Conservation (phyloP, 2,329 filamentous ascomycete species). For the Orbilia blumenaviensis region DNA sequence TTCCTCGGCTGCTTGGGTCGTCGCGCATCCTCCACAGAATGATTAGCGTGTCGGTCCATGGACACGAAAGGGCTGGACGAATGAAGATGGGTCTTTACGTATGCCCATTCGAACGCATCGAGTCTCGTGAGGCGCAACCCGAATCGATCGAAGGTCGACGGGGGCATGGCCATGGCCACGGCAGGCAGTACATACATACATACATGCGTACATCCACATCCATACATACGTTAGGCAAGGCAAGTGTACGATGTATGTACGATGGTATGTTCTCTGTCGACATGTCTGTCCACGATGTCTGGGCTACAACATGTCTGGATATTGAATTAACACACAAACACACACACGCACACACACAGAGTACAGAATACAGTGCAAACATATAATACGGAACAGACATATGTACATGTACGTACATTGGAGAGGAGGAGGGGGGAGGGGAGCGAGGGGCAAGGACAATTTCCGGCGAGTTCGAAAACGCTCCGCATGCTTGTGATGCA, state of each 20-base stretch:
- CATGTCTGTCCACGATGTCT: too few relatives aligned
- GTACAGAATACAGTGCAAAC: not conserved
- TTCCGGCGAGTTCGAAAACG: constrained; percentile 51
- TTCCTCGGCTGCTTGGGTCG: constrained; percentile 53
- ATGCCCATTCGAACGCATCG: constrained; percentile 25
- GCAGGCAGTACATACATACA: not conserved
- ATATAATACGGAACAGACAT: not conserved
- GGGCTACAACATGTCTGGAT: too few relatives aligned
- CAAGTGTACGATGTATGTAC: not conserved
- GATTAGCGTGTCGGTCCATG: constrained; percentile 45
- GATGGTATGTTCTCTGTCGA: not conserved
- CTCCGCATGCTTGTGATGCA: constrained; percentile 54
- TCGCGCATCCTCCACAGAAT: constrained; percentile 50
- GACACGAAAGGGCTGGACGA: constrained; percentile 48
- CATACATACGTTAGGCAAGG: not conserved
- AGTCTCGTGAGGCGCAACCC: constrained; percentile 54
- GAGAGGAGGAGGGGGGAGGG: not conserved
- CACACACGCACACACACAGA: not conserved
- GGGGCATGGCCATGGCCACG: not conserved
- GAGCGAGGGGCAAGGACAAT: constrained; percentile 53
- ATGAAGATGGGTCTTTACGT: constrained; percentile 29
- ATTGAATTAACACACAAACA: not conserved
- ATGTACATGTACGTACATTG: not conserved
- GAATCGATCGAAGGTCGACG: constrained; percentile 29
- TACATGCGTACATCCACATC: not conserved